Conservation (phyloP, 768 basidiomycete genomes). For the Tylopilus intermedius region DNA sequence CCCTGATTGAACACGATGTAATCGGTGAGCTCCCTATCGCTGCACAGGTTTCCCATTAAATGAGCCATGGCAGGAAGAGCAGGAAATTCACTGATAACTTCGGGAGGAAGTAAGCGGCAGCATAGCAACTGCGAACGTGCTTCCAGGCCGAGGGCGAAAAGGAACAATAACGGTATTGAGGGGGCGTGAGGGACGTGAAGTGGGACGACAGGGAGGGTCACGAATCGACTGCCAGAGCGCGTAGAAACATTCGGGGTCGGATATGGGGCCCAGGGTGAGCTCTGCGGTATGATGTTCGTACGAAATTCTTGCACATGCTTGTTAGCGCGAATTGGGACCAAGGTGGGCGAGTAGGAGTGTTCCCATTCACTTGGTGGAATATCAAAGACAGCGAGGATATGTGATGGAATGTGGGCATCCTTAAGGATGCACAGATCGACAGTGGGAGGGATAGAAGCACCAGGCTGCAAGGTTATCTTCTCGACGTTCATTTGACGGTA, state of each 20-base stretch:
- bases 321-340: conserved; percentile 51
- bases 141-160: conserved; percentile 55
- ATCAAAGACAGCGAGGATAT: conserved; percentile 47
- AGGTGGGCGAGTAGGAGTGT: conserved; percentile 33
- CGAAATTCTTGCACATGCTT: conserved; percentile 40
- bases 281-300: conserved; percentile 32
- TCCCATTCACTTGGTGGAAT: conserved; percentile 28
- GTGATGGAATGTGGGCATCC: conserved; percentile 49
- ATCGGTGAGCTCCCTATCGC: conserved; percentile 31
- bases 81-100: conserved; percentile 54
- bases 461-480: conserved; percentile 19
- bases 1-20: conserved; percentile 46
- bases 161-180: conserved; percentile 53
- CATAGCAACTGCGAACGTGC: conserved; percentile 43
- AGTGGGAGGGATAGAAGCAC: conserved; percentile 35
- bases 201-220: conserved; percentile 51
- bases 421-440: conserved; percentile 46
- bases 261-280: conserved; percentile 30
- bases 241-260: conserved; percentile 28
- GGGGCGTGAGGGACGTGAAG: conserved; percentile 46
- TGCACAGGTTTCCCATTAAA: conserved; percentile 40
- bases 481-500: conserved; percentile 34
- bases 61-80: conserved; percentile 54
- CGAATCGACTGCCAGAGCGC: conserved; percentile 23
- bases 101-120: conserved; percentile 49